Evolutionary conservation across 495 filamentous ascomycete species (phyloP), one percentile per base, ranked within the genome.

Genomic region (Opeltia flavorubescens): DNA sequence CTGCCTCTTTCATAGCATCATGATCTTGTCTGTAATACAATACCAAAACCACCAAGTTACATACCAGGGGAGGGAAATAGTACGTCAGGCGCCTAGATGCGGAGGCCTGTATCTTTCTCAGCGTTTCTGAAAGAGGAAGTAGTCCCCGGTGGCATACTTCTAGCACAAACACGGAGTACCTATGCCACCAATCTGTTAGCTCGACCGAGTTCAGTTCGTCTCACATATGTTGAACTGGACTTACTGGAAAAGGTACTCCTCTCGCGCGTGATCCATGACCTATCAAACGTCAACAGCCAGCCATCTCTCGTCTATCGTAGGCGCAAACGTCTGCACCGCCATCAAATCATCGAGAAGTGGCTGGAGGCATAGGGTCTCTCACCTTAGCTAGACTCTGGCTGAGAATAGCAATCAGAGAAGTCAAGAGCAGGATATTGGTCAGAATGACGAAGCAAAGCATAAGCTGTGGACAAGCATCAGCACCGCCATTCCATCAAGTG

Each of bases 341-440:
- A 45, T 43, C 21, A 18, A 40, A 38, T 48, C n/a, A 26, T 27
- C 13, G 36, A 40, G 28, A 15, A 15, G 25, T 39, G 31, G 44
- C 18, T 31, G 23, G 23, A n/a, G n/a, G n/a, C n/a, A n/a, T n/a
- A n/a, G n/a, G n/a, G n/a, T 21, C n/a, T 67, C 81, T 68, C 59
- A 95, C 86, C 59, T 84, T 85, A 33, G 80, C 84, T 54, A 95
- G 77, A 58, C 79, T 86, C 69, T 93, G 89, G 54, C 84, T 89
- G 52, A 95, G 77, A 63, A 95, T 77, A 70, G 84, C 87, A 46
- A 95, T 91, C 48, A 94, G 68, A 13, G 84, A 89, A 31, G 89
- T 91, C 53, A 93, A 81, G n/a, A 95, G 70, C 12, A 95, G 71
- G 46, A 94, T 86, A 52, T 89, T 93, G 50, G 84, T 93, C 60